phyloP scores from a whole-genome alignment of 1,284 basidiomycete genomes.

The Ceratobasidium sp. region DNA sequence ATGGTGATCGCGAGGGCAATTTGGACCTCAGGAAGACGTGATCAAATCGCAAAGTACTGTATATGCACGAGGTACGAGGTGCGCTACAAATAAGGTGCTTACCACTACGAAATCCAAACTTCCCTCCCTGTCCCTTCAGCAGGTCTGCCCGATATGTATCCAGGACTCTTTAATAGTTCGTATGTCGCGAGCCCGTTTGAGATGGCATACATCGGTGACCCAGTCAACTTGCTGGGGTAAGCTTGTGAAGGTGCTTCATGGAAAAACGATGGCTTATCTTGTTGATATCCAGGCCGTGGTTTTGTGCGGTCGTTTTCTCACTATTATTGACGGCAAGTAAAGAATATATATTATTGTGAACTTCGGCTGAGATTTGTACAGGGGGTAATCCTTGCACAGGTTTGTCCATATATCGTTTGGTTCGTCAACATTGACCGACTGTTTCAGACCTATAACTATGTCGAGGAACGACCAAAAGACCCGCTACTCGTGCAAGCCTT shows the following conservation, averaged over 20 bases:
- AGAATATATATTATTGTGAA: background rate
- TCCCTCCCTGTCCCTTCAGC: background rate
- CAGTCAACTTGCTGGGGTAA: slow-evolving; percentile 15
- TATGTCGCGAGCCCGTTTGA: background rate
- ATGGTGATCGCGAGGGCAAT: background rate
- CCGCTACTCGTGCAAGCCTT: background rate
- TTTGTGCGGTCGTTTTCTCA: slow-evolving; percentile 8
- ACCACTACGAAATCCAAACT: background rate
- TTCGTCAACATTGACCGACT: background rate
- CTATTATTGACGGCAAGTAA: background rate
- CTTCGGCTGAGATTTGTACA: background rate
- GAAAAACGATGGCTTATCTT: background rate
- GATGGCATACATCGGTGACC: slow-evolving; percentile 9
- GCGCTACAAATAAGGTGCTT: background rate
- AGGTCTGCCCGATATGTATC: background rate
- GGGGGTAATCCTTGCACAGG: slow-evolving; percentile 23
- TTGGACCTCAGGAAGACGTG: background rate
- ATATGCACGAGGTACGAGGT: background rate
- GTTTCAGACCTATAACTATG: slow-evolving; percentile 14
- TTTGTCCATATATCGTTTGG: background rate
- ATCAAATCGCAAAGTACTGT: background rate
- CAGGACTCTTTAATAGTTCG: slow-evolving; percentile 14
- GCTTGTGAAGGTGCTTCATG: background rate
- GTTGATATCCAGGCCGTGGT: slow-evolving; percentile 6
- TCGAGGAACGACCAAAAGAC: slow-evolving; percentile 9